Percentiles rank a stretch among this genome's conserved stretches.
Evolutionary conservation across 495 filamentous ascomycete species (phyloP).

Genomic region (Coniosporium apollinis): DNA sequence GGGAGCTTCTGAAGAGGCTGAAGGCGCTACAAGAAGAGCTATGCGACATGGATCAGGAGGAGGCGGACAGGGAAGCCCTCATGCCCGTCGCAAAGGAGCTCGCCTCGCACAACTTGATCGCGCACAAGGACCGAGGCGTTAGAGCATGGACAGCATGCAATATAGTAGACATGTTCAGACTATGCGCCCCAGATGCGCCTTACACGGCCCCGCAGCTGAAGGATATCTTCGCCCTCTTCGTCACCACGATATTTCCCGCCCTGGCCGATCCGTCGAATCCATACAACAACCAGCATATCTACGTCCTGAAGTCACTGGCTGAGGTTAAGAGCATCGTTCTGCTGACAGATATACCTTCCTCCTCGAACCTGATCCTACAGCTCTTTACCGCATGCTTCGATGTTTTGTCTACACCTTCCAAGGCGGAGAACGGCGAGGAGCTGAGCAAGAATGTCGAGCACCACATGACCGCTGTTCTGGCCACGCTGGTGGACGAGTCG

Average conservation of each 20-base stretch:
- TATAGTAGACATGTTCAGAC: slow-evolving; percentile 80
- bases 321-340: slow-evolving; percentile 90
- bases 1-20: slow-evolving; percentile 64
- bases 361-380: slow-evolving; percentile 56
- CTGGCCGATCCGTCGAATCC: slow-evolving; percentile 76
- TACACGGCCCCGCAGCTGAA: slow-evolving; percentile 83
- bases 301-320: slow-evolving; percentile 73
- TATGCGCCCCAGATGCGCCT: slow-evolving; percentile 91
- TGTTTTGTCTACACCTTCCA: slow-evolving; percentile 64
- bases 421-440: slow-evolving; percentile 56
- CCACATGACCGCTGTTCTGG: slow-evolving; percentile 73
- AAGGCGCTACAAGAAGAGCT: slow-evolving; percentile 71
- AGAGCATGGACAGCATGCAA: slow-evolving; percentile 77
- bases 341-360: slow-evolving; percentile 72
- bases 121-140: slow-evolving; percentile 86
- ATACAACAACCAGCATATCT: slow-evolving; percentile 84
- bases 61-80: slow-evolving; percentile 62
- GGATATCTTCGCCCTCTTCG: slow-evolving; percentile 88
- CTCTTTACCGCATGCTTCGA: slow-evolving; percentile 86
- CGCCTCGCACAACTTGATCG: slow-evolving; percentile 60
- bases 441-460: slow-evolving; percentile 82
- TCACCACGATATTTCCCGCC: slow-evolving; percentile 65
- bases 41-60: slow-evolving; percentile 72
- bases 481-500: slow-evolving; percentile 75
- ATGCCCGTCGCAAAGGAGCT: slow-evolving; percentile 77